These are phyloP conservation scores for Sanghuangporus sanghuang DNA, from an alignment of 1,284 basidiomycete genomes.

Conservation along the genomic window DNA sequence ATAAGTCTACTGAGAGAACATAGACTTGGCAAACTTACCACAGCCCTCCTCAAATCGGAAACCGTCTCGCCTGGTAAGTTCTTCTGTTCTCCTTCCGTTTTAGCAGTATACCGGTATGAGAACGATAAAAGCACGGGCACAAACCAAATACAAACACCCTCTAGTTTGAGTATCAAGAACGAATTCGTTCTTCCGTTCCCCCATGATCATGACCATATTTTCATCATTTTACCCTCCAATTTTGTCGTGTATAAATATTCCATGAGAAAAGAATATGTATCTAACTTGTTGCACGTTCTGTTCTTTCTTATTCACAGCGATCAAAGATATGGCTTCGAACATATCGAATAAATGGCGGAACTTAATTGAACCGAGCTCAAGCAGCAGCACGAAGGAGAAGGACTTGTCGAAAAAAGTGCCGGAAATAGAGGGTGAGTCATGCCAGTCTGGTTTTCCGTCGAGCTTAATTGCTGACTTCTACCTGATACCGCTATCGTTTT, in stretches of 20 bases:
- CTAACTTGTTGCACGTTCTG: conserved; percentile 49
- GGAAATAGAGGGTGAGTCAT: conserved; percentile 67
- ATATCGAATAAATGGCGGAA: conserved; percentile 76
- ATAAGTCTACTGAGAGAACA: conserved; percentile 60
- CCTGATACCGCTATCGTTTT: conserved; percentile 9
- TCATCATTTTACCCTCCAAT: background rate
- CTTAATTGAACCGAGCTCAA: conserved; percentile 36
- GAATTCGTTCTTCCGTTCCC: background rate
- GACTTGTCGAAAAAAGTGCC: conserved; percentile 30
- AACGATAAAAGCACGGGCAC: background rate
- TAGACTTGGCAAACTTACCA: conserved; percentile 72
- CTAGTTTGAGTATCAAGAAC: background rate
- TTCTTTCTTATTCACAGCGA: conserved; percentile 42
- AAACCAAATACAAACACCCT: background rate
- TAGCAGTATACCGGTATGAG: background rate
- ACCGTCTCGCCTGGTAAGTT: conserved; percentile 7
- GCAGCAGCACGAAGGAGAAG: conserved; percentile 24
- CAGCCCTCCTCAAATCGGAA: conserved; percentile 40
- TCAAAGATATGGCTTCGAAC: conserved; percentile 87
- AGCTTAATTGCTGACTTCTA: conserved; percentile 8
- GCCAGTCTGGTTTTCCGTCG: conserved; percentile 33
- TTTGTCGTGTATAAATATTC: conserved; percentile 19
- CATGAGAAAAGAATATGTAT: conserved; percentile 54
- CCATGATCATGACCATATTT: conserved; percentile 4
- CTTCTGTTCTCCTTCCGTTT: background rate